A percentile compares a stretch with the other conserved stretches of the same genome.
Conservation (phyloP, 495 filamentous ascomycete genomes). For the Aspergillus kassunensis region DNA sequence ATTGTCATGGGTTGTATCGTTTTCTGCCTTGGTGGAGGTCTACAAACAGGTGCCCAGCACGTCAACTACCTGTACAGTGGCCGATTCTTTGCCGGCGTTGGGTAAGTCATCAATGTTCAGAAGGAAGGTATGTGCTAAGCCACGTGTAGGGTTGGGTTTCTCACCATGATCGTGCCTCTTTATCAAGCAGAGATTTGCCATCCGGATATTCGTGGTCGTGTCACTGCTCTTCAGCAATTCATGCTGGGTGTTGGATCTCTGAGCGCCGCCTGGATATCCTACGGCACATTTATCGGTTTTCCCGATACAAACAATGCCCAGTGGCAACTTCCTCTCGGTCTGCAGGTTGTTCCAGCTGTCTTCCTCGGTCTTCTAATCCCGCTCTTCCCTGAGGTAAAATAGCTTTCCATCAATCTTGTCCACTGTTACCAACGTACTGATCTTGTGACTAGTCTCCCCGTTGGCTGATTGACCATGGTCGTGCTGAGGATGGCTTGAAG, state of each 20-base stretch:
- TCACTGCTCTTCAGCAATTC: constrained; percentile 42
- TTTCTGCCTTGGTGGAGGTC: constrained; percentile 43
- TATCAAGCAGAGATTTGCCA: constrained; percentile 46
- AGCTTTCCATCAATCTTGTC: too few relatives aligned
- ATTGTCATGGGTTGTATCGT: constrained; percentile 41
- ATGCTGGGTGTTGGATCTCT: constrained; percentile 43
- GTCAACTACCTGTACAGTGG: constrained; percentile 38
- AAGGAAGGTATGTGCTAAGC: background rate
- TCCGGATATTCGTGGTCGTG: constrained; percentile 40
- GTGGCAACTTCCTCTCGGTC: constrained; percentile 40
- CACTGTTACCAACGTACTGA: constrained; percentile 5
- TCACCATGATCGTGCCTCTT: constrained; percentile 48
- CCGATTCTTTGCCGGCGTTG: constrained; percentile 42
- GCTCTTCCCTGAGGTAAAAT: constrained; percentile 46
- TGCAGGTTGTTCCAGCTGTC: constrained; percentile 42
- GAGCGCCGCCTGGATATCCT: constrained; percentile 40
- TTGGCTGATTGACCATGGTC: constrained; percentile 51
- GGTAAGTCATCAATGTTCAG: constrained; percentile 41
- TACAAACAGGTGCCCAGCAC: constrained; percentile 38
- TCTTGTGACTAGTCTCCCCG: constrained; percentile 41
- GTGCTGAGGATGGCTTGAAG: constrained; percentile 44
- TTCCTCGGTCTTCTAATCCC: constrained; percentile 38
- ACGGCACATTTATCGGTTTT: constrained; percentile 48
- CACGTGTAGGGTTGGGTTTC: constrained; percentile 51
- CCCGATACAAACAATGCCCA: constrained; percentile 38